Percentiles rank a stretch among this genome's conserved stretches.
phyloP scores from a whole-genome alignment of 2,329 filamentous ascomycete genomes.

The Fusarium hostae region DNA sequence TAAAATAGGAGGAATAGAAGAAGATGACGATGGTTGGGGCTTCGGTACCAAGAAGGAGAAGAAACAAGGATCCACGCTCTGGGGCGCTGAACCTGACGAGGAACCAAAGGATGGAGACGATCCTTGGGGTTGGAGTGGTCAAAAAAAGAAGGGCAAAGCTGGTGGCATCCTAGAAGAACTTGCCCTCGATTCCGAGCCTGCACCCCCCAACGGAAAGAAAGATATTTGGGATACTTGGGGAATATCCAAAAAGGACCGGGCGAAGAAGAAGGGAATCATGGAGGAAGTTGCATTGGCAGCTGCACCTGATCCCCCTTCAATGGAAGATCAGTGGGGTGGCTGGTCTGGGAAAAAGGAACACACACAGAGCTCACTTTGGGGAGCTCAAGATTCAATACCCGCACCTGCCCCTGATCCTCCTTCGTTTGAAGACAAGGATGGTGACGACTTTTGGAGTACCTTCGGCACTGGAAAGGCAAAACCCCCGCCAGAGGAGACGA shows the following conservation, averaged over 20 bases:
- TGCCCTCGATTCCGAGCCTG: conserved; percentile 39
- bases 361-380: conserved; percentile 45
- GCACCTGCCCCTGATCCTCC: conserved; percentile 40
- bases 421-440: conserved; percentile 31
- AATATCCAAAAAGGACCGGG: conserved; percentile 48
- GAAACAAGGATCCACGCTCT: conserved; percentile 50
- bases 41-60: conserved; percentile 55
- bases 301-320: conserved; percentile 40
- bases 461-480: conserved; percentile 42
- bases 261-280: conserved; percentile 48
- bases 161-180: conserved; percentile 32
- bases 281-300: conserved; percentile 31
- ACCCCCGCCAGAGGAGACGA: conserved; percentile 26
- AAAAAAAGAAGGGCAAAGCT: conserved; percentile 51
- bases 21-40: conserved; percentile 46
- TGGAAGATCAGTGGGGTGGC: conserved; percentile 44
- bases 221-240: conserved; percentile 49
- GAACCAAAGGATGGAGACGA: conserved; percentile 48
- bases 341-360: conserved; percentile 48
- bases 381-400: conserved; percentile 34
- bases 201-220: conserved; percentile 41
- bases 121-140: conserved; percentile 51
- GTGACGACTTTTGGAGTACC: conserved; percentile 44
- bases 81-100: conserved; percentile 48
- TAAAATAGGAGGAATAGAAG: conserved; percentile 23